Conservation (phyloP, 306 rosid species). For the Cucurbita maxima region DNA sequence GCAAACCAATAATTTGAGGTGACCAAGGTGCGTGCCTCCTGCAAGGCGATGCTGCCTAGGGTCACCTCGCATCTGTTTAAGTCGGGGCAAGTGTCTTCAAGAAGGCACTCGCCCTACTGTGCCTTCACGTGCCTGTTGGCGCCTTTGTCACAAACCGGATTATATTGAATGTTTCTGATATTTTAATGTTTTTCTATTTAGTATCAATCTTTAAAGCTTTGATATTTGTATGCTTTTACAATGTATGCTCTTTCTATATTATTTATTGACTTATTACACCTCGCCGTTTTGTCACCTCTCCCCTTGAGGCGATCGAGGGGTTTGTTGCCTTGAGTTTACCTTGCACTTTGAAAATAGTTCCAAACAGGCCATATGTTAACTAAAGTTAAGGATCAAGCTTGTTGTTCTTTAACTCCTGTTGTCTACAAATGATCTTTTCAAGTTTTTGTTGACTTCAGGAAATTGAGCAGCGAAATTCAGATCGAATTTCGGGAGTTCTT, state of each 20-base stretch:
- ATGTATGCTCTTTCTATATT: neutral
- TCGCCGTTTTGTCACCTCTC: neutral
- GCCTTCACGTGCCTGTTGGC: neutral
- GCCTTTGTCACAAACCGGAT: neutral
- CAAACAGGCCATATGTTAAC: neutral
- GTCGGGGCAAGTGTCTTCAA: neutral
- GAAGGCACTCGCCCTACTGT: neutral
- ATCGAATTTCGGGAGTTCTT: conserved; percentile 34
- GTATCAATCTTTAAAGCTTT: too few relatives aligned
- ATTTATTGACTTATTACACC: neutral
- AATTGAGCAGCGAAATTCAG: conserved; percentile 34
- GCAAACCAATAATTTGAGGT: neutral
- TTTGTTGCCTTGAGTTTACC: neutral
- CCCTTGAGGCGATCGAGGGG: neutral
- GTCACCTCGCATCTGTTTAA: neutral
- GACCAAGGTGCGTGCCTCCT: neutral
- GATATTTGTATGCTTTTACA: neutral
- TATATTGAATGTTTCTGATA: too few relatives aligned
- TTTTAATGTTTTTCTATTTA: neutral
- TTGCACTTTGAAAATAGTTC: neutral
- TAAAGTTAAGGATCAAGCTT: neutral
- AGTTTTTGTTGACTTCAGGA: conserved; percentile 28
- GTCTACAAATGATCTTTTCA: neutral
- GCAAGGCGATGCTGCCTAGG: too few relatives aligned
- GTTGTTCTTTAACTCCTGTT: conserved; percentile 5